Evolutionary conservation across 208 protist genomes (phyloP), one percentile per base, ranked within the genome.

Genomic region (Trypanosoma grayi): DNA sequence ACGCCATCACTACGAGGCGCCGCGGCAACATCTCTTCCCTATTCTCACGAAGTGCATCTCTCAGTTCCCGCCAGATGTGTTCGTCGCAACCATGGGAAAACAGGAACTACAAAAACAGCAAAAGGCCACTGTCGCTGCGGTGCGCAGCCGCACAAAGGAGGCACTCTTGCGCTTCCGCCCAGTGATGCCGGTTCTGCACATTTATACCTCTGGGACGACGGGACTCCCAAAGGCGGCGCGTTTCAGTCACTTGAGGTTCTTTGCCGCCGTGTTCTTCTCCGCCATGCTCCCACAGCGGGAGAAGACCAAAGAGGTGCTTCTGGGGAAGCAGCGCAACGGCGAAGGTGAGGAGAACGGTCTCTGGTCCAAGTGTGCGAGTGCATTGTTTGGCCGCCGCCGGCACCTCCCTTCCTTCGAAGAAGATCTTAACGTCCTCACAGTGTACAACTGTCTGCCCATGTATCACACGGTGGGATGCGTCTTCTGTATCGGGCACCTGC

Each of bases 181-280:
- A 30, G 75, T 75, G 3, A 74, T 83, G 63, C 78, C 82, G 0
- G 56, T 88, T 9, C 59, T 88, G n/a, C 66, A 82, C 61, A 92
- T 95, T 57, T 94, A 85, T 64, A 94, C 84, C n/a, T 91, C 79
- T 20, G 90, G 90, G 27, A 97, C 90, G 2, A 93, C 93, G 4
- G 90, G 89, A 3, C 61, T 91, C 50, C 84, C 88, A 34, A 95
- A 96, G 63, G 89, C 85, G 20, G 79, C 83, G 3, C 66, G 77
- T 33, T 79, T 95, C 56, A 79, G 67, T 36, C 86, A 95, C 62
- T 55, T 86, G 40, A 54, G 82, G 52, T 88, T 88, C 48, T 87
- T 83, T 52, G 81, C 73, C 28, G 77, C 75, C 18, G 56, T 73
- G 16, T 82, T 79, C 51, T 65, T 85, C 22, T 82, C 78, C 20